These are phyloP conservation scores for Ilyonectria destructans DNA, from an alignment of 2,329 filamentous ascomycete genomes.

Conservation along the genomic window DNA sequence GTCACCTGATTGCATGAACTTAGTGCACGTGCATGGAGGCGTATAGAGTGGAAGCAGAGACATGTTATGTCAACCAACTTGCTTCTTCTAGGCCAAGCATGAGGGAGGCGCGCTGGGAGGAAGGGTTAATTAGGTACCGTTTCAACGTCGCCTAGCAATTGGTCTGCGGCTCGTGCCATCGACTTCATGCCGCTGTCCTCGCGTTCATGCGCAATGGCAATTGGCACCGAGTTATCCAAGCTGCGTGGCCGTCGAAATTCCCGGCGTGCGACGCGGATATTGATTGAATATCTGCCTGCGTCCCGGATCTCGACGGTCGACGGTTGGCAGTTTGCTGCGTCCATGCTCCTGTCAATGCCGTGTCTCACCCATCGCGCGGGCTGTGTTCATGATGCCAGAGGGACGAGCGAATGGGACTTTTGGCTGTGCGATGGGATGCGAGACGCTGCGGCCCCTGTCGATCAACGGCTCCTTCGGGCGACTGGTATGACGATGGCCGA, in stretches of 20 bases:
- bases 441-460: slow-evolving; percentile 33
- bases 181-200: not conserved
- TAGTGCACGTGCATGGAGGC: not conserved
- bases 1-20: not conserved
- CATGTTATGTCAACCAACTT: not conserved
- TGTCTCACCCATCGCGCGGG: too few relatives aligned
- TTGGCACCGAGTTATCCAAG: not conserved
- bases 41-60: too few relatives aligned
- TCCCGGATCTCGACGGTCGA: too few relatives aligned
- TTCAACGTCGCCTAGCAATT: not conserved
- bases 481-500: not conserved
- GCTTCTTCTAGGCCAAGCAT: not conserved
- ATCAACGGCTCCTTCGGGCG: slow-evolving; percentile 34
- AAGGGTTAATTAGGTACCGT: not conserved
- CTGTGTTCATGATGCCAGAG: not conserved
- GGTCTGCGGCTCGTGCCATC: not conserved
- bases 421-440: slow-evolving; percentile 5
- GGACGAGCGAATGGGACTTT: not conserved
- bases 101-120: not conserved
- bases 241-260: not conserved
- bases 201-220: not conserved
- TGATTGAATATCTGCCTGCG: too few relatives aligned
- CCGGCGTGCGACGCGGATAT: not conserved
- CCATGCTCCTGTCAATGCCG: too few relatives aligned
- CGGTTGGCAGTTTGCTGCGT: too few relatives aligned